These are phyloP conservation scores for Pyracantha coccinea DNA, from an alignment of 331 rosid species.

Conservation along the genomic window DNA sequence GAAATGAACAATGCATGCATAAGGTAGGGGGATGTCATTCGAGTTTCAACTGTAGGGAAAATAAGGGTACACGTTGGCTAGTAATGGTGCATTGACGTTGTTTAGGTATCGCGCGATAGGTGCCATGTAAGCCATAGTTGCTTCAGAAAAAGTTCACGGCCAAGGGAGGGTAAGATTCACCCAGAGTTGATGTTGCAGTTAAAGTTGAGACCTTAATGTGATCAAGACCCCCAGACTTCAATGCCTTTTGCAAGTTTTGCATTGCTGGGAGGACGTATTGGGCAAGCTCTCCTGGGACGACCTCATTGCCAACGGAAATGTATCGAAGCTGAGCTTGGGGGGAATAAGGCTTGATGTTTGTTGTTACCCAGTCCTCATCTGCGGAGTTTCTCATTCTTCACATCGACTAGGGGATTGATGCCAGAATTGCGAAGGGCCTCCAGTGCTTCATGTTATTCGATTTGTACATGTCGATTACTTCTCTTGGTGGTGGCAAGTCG, in stretches of 20 bases:
- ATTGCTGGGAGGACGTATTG: constrained; percentile 8
- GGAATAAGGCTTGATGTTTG: not conserved
- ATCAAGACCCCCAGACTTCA: not conserved
- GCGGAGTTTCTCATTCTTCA: not conserved
- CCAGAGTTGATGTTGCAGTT: not conserved
- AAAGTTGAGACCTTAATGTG: not conserved
- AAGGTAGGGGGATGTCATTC: not conserved
- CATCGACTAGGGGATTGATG: constrained; percentile 1
- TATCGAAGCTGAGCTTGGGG: not conserved
- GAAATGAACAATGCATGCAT: constrained; percentile 13
- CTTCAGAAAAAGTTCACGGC: not conserved
- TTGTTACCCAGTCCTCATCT: not conserved
- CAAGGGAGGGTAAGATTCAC: constrained; percentile 1
- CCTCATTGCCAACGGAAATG: constrained; percentile 19
- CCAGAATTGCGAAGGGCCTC: not conserved
- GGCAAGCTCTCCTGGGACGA: constrained; percentile 8
- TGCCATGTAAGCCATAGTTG: not conserved
- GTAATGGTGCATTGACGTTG: not conserved
- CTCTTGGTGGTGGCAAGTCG: constrained; percentile 14
- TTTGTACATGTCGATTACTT: not conserved
- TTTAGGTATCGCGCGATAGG: not conserved
- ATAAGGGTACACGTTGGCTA: constrained; percentile 4
- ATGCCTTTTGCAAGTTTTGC: constrained; percentile 1
- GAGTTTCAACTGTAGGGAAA: not conserved
- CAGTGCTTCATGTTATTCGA: not conserved